A percentile compares a stretch with the other conserved stretches of the same genome.
Evolutionary conservation across 305 asterid species (phyloP).

Genomic region (Solanum chacoense): DNA sequence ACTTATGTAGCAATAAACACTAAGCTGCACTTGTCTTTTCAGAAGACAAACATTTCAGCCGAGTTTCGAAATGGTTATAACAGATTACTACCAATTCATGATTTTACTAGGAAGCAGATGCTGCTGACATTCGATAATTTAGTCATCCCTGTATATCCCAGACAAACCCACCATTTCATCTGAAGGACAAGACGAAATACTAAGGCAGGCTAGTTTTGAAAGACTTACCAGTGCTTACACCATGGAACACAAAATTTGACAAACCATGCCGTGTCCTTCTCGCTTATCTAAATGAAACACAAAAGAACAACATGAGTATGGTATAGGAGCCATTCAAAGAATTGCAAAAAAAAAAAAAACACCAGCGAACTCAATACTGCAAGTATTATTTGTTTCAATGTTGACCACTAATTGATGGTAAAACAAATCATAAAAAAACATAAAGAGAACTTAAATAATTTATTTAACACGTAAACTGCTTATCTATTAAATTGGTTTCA

Average conservation of each 20-base stretch:
- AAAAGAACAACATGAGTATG: neutral
- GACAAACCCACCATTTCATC: neutral
- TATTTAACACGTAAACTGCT: neutral
- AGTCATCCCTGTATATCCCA: neutral
- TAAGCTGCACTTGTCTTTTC: neutral
- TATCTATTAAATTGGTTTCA: neutral
- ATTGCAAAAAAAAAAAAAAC: neutral
- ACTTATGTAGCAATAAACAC: neutral
- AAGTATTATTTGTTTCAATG: neutral
- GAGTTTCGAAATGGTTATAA: neutral
- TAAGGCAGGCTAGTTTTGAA: neutral
- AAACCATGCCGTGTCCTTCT: constrained; percentile 92
- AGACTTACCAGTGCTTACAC: constrained; percentile 92
- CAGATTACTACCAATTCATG: neutral
- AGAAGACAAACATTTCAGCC: neutral
- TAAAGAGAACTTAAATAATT: neutral
- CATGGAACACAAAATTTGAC: constrained; percentile 93
- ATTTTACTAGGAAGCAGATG: neutral
- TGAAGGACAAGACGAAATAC: neutral
- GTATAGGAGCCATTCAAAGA: neutral
- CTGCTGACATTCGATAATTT: neutral
- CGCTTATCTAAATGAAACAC: constrained; percentile 48
- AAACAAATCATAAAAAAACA: neutral
- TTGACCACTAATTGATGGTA: neutral
- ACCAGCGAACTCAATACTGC: neutral